Percentiles rank a stretch among this genome's conserved stretches.
These are phyloP conservation scores for Rhizoclosmatium sp. DNA, from an alignment of 192 early-diverging fungal species.

Conservation along the genomic window DNA sequence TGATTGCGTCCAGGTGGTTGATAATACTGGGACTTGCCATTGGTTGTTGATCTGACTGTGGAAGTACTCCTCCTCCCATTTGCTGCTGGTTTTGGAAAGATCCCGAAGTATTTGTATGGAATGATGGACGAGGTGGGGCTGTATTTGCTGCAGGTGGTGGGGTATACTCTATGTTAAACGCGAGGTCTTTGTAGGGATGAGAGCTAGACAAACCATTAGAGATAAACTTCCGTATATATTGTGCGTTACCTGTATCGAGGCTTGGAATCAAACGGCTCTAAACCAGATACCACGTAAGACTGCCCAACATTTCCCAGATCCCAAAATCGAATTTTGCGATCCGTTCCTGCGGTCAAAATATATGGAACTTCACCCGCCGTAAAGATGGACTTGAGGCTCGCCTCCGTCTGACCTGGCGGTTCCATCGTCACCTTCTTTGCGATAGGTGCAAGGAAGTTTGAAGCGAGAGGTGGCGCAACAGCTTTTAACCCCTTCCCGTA, in stretches of 20 bases:
- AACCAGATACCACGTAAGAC: constrained; percentile 76
- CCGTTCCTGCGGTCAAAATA: constrained; percentile 81
- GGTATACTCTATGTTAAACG: constrained; percentile 64
- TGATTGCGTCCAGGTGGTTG: constrained; percentile 79
- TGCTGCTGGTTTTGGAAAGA: constrained; percentile 44
- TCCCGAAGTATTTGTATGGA: constrained; percentile 30
- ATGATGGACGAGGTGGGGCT: constrained; percentile 22
- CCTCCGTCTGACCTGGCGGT: constrained; percentile 6
- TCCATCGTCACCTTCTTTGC: constrained; percentile 7
- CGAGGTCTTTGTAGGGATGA: constrained; percentile 61
- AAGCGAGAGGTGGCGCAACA: not conserved
- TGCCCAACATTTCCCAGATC: constrained; percentile 72
- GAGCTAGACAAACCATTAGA: constrained; percentile 50
- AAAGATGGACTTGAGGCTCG: constrained; percentile 15
- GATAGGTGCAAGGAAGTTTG: constrained; percentile 22
- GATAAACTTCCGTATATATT: not conserved
- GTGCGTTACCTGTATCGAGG: constrained; percentile 69
- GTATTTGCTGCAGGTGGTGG: constrained; percentile 35
- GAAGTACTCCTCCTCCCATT: constrained; percentile 4
- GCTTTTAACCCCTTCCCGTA: constrained; percentile 59
- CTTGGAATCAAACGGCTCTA: constrained; percentile 59
- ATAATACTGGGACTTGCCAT: constrained; percentile 46
- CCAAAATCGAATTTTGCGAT: constrained; percentile 90
- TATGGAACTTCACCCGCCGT: constrained; percentile 57
- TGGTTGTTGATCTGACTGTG: constrained; percentile 8